Evolutionary conservation across 768 basidiomycete genomes (phyloP).

Genomic region (Collybia mongolica): DNA sequence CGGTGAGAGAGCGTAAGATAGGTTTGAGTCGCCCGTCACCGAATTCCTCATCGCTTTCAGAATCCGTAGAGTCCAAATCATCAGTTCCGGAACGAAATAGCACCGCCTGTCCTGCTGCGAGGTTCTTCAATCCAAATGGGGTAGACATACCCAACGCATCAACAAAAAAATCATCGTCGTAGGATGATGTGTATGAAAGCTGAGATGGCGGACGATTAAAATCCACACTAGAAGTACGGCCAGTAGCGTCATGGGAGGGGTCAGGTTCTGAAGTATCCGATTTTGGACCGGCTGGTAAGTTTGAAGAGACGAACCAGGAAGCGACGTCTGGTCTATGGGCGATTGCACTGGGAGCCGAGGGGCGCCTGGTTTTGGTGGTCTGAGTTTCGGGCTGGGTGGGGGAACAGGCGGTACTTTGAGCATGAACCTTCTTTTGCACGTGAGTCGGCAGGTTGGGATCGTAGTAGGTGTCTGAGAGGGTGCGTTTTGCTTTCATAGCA

Average conservation of each 20-base stretch:
- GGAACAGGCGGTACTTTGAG: slow-evolving; percentile 18
- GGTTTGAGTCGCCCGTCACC: background rate
- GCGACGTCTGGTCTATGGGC: slow-evolving; percentile 16
- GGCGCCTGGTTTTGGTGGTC: slow-evolving; percentile 15
- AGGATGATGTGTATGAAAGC: slow-evolving; percentile 20
- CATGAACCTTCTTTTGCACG: slow-evolving; percentile 2
- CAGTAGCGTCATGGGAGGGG: slow-evolving; percentile 14
- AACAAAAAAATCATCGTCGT: slow-evolving; percentile 18
- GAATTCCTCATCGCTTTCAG: slow-evolving; percentile 17
- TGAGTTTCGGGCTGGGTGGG: slow-evolving; percentile 9
- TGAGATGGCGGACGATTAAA: slow-evolving; percentile 43
- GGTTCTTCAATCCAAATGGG: slow-evolving; percentile 17
- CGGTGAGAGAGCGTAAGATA: background rate
- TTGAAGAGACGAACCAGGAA: slow-evolving; percentile 14
- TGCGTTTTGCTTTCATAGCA: slow-evolving; percentile 8
- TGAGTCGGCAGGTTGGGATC: slow-evolving; percentile 16
- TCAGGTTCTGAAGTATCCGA: background rate
- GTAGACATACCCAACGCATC: slow-evolving; percentile 27
- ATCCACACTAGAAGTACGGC: slow-evolving; percentile 25
- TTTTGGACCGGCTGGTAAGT: no score
- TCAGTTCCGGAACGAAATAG: no score
- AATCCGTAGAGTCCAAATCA: slow-evolving; percentile 5
- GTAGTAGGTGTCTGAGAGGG: slow-evolving; percentile 19
- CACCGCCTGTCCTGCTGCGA: no score
- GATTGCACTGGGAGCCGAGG: slow-evolving; percentile 21